Percentiles rank a stretch among this genome's conserved stretches.
These are phyloP conservation scores for Streptanthus diversifolius DNA, from an alignment of 345 rosid genomes.

Conservation along the genomic window DNA sequence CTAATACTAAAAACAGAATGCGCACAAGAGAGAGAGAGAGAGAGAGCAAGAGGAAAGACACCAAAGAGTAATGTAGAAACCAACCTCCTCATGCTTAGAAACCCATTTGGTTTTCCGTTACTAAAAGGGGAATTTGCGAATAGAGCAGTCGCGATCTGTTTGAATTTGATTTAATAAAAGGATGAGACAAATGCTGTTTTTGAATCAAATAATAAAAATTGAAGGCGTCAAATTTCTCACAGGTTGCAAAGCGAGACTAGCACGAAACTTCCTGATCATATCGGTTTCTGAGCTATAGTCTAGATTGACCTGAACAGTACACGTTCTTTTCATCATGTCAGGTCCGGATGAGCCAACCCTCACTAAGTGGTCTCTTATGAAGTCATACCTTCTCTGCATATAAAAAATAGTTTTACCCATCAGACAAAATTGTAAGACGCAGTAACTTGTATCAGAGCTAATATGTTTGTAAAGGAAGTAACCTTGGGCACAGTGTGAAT, in stretches of 20 bases:
- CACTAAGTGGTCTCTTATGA: conserved; percentile 71
- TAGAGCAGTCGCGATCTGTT: conserved; percentile 88
- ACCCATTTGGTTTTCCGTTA: conserved; percentile 89
- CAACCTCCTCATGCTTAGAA: conserved; percentile 87
- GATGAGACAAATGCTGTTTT: not conserved
- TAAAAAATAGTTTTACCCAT: not conserved
- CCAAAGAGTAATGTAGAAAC: not conserved
- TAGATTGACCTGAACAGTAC: conserved; percentile 78
- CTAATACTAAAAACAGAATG: not conserved
- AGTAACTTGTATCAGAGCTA: not conserved
- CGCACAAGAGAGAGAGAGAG: not conserved
- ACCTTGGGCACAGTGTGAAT: conserved; percentile 86
- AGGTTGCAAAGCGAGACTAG: conserved; percentile 92
- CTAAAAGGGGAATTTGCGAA: conserved; percentile 95
- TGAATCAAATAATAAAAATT: not conserved
- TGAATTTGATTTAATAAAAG: not conserved
- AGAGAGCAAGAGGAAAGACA: not conserved
- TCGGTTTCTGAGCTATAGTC: conserved; percentile 65
- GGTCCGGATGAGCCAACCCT: conserved; percentile 64
- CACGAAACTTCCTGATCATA: conserved; percentile 90
- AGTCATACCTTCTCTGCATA: conserved; percentile 75
- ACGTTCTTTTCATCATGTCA: conserved; percentile 76
- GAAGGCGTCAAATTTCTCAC: conserved; percentile 45
- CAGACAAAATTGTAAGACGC: not conserved
- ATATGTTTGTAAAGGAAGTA: not conserved